A percentile compares a stretch with the other conserved stretches of the same genome.
phyloP scores from a whole-genome alignment of 2,329 filamentous ascomycete genomes.

The Pyrenophora tritici-repentis region DNA sequence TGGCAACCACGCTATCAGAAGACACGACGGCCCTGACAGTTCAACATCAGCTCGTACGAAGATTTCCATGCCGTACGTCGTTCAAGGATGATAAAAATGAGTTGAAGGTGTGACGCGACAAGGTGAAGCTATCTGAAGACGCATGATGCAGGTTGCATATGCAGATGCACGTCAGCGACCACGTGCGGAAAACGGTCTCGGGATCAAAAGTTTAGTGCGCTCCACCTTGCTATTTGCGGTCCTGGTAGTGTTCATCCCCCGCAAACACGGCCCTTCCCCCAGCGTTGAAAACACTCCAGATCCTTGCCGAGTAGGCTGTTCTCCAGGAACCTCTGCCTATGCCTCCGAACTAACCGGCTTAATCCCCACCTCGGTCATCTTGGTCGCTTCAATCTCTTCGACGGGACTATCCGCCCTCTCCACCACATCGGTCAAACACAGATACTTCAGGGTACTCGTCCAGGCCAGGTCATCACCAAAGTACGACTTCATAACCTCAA shows the following conservation, averaged over 20 bases:
- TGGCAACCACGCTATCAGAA: constrained; percentile 1
- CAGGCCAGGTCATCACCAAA: constrained; percentile 70
- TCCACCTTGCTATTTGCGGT: constrained; percentile 8
- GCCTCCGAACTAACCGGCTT: constrained; percentile 36
- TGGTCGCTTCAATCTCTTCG: constrained; percentile 22
- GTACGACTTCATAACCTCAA: constrained; percentile 65
- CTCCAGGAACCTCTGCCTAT: constrained; percentile 8
- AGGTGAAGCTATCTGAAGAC: constrained; percentile 1
- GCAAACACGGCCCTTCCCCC: background rate
- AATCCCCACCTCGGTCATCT: constrained; percentile 37
- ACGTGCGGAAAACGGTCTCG: constrained; percentile 11
- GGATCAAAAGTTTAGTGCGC: constrained; percentile 7
- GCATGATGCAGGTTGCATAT: background rate
- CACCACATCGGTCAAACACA: constrained; percentile 42
- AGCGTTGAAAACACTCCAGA: background rate
- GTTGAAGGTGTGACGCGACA: constrained; percentile 3
- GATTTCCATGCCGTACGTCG: background rate
- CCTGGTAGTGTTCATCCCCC: constrained; percentile 1
- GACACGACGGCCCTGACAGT: background rate
- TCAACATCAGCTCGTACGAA: background rate
- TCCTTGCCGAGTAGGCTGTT: background rate
- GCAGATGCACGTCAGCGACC: constrained; percentile 10
- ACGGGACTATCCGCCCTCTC: constrained; percentile 26
- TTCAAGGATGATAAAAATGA: background rate
- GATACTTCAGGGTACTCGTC: constrained; percentile 46